phyloP scores from a whole-genome alignment of 2,329 filamentous ascomycete genomes.

The Fusarium albidum region DNA sequence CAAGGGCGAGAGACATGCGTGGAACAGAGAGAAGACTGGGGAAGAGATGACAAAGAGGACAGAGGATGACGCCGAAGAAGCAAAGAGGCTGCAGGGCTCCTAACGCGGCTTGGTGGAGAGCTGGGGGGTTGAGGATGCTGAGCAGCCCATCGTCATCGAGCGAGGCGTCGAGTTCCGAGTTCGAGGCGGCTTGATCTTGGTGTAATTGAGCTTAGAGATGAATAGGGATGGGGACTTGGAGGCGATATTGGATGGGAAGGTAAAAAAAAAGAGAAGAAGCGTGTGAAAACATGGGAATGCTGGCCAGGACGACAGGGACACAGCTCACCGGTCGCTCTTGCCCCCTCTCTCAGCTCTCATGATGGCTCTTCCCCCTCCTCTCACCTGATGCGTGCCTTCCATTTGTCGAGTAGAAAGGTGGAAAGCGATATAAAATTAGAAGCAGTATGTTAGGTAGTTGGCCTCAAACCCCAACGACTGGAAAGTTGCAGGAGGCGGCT shows the following conservation, averaged over 20 bases:
- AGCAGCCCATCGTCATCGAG: constrained; percentile 4
- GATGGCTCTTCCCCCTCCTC: constrained; percentile 7
- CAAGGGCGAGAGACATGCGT: constrained; percentile 21
- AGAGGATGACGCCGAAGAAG: constrained; percentile 7
- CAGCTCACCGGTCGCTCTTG: constrained; percentile 11
- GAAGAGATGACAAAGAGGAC: constrained; percentile 12
- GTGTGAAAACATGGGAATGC: background rate
- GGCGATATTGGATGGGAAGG: background rate
- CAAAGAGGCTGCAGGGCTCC: constrained; percentile 18
- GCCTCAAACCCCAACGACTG: constrained; percentile 24
- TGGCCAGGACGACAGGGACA: constrained; percentile 8
- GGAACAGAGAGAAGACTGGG: constrained; percentile 14
- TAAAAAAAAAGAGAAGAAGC: background rate
- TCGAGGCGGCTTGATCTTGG: constrained; percentile 4
- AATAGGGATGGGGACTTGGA: background rate
- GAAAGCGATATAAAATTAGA: constrained; percentile 1
- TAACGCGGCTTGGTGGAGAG: constrained; percentile 23
- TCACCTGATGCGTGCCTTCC: too few relatives aligned
- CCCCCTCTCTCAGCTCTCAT: background rate
- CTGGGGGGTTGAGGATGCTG: constrained; percentile 4
- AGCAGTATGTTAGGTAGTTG: constrained; percentile 17
- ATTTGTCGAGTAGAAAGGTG: background rate
- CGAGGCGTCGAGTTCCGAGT: constrained; percentile 1
- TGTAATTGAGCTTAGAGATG: constrained; percentile 1
- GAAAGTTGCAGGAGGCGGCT: constrained; percentile 20